These are phyloP conservation scores for Eragrostis tef DNA, from an alignment of 202 grass and related monocot species.

Conservation along the genomic window DNA sequence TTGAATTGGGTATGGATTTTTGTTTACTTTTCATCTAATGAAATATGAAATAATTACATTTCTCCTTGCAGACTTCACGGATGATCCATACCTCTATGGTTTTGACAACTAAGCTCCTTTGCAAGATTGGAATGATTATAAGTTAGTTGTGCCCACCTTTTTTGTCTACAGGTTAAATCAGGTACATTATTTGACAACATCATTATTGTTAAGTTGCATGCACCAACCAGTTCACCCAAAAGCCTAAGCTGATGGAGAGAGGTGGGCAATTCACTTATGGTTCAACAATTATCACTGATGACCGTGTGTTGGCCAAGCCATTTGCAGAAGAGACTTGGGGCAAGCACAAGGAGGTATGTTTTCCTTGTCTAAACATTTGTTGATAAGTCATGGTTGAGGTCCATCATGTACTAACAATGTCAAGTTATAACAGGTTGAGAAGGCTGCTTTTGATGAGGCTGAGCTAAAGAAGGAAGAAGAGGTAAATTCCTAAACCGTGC, in stretches of 20 bases:
- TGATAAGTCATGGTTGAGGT: not conserved
- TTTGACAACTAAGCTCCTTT: constrained; percentile 63
- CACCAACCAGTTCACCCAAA: too few species aligned
- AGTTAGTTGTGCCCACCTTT: not conserved
- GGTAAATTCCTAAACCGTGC: too few species aligned
- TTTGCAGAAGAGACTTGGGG: constrained; percentile 88
- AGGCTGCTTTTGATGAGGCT: constrained; percentile 88
- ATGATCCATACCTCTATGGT: too few species aligned
- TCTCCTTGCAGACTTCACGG: constrained; percentile 73
- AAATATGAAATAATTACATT: not conserved
- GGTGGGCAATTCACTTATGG: too few species aligned
- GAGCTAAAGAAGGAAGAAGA: constrained; percentile 90
- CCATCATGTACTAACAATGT: constrained; percentile 12
- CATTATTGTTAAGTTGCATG: too few species aligned
- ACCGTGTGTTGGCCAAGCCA: constrained; percentile 69
- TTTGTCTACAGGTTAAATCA: constrained; percentile 73
- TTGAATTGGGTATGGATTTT: not conserved
- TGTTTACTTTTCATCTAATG: not conserved
- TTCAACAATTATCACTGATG: too few species aligned
- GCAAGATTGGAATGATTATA: not conserved
- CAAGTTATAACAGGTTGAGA: constrained; percentile 65
- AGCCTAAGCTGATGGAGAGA: too few species aligned
- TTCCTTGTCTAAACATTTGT: not conserved
- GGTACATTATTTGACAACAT: constrained; percentile 93
- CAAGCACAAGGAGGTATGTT: constrained; percentile 77